Evolutionary conservation across 2,329 filamentous ascomycete genomes (phyloP).

Genomic region (Fusarium sp.): DNA sequence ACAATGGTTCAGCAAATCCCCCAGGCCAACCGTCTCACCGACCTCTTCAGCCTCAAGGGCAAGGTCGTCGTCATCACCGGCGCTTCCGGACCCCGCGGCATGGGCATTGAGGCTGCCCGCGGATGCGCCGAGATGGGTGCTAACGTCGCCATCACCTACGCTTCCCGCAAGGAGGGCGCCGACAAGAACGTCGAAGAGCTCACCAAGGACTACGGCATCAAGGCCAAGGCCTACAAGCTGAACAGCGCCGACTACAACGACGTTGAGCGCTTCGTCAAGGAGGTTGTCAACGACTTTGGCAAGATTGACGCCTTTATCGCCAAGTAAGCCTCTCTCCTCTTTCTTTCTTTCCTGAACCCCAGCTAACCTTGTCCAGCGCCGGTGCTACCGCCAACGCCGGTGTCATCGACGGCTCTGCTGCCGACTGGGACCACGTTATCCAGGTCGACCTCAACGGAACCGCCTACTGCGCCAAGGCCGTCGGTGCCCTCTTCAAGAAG

Average conservation of each 20-base stretch:
- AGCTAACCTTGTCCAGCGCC: slow-evolving; percentile 53
- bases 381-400: slow-evolving; percentile 75
- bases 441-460: slow-evolving; percentile 73
- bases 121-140: slow-evolving; percentile 77
- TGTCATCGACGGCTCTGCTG: slow-evolving; percentile 73
- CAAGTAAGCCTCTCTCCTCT: slow-evolving; percentile 64
- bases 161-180: slow-evolving; percentile 74
- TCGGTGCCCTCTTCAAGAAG: slow-evolving; percentile 72
- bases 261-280: slow-evolving; percentile 64
- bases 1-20: slow-evolving; percentile 68
- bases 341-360: neutral
- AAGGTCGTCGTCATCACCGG: slow-evolving; percentile 78
- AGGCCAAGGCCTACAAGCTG: slow-evolving; percentile 70
- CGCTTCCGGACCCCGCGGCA: slow-evolving; percentile 75
- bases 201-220: slow-evolving; percentile 72
- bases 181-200: slow-evolving; percentile 74
- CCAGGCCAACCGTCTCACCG: slow-evolving; percentile 66
- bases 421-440: slow-evolving; percentile 74
- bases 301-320: slow-evolving; percentile 80
- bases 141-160: slow-evolving; percentile 77
- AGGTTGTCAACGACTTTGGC: slow-evolving; percentile 78
- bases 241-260: slow-evolving; percentile 65
- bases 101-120: slow-evolving; percentile 76
- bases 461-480: slow-evolving; percentile 73
- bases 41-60: slow-evolving; percentile 78